Evolutionary conservation across 139 green algal genomes (phyloP), one percentile per base, ranked within the genome.

Genomic region (Closterium sp.): DNA sequence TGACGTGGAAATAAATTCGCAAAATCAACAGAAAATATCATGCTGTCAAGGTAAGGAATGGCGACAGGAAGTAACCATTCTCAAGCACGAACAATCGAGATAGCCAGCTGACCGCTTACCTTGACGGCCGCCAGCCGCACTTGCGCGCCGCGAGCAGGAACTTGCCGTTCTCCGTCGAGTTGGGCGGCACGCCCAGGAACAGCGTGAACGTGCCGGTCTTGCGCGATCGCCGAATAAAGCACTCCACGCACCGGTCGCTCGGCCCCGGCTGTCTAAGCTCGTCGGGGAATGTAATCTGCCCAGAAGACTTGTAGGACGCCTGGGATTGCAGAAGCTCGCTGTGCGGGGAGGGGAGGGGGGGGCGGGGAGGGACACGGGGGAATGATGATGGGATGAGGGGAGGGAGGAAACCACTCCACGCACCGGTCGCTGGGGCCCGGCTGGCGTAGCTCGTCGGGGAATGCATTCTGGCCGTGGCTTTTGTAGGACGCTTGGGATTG

Each of bases 111-210:
- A 28, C 55, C 55, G 55, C 90, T 84, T 34, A 92, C 90, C 90
- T 86, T 34, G 92, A 93, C 35, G 94, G 94, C 28, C 92, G 89
- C 93, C 97, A 97, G 91, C 98, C 98, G 86, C 97, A 95, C 93
- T 98, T 98, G 35, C 96, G 94, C 1, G 97, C 98, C 3, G 96
- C 95, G 32, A 98, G 90, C 66, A 99, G 94, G 91, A 99, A 98
- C 55, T 85, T 91, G 55, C 76, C 91, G 25, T 33, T 88, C 6
- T 95, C 87, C 12, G 85, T 66, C 10, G 90, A 34, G 12, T 33
- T 89, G 19, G 89, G 89, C 31, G 32, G 76, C 76, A 90, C 30
- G 89, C 89, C 89, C 16, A 92, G 76, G n/a, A 90, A 89, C 30
- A 92, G 76, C 28, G 89, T 89, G 89, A 87, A 92, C 10, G 32